Conservation (phyloP, 2,329 filamentous ascomycete genomes). For the Chrysoporthe cubensis region DNA sequence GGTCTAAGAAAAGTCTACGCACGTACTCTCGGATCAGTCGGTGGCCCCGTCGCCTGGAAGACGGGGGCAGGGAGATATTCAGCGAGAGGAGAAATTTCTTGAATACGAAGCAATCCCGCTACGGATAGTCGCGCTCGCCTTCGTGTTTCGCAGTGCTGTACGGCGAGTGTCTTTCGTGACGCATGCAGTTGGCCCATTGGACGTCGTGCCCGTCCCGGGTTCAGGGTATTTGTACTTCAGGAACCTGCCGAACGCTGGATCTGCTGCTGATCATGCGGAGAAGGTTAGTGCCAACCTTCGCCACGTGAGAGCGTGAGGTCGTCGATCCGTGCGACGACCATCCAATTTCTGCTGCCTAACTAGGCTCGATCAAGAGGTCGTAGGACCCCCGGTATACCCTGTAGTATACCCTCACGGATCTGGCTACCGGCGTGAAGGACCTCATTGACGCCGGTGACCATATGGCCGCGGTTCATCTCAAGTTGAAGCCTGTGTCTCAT, state of each 20-base stretch:
- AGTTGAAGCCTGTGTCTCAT: not conserved
- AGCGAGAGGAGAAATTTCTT: not conserved
- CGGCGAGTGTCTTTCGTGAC: not conserved
- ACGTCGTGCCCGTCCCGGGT: not conserved
- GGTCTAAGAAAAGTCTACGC: not conserved
- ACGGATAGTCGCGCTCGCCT: not conserved
- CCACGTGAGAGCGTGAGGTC: not conserved
- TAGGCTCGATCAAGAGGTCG: not conserved
- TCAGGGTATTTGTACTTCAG: not conserved
- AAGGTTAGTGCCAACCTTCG: slow-evolving; percentile 4
- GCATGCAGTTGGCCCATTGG: not conserved
- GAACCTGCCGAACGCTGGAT: not conserved
- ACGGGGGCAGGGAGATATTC: not conserved
- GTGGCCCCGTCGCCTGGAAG: not conserved
- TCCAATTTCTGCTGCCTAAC: not conserved
- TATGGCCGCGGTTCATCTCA: slow-evolving; percentile 1
- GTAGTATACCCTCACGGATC: not conserved
- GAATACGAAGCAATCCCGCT: slow-evolving; percentile 1
- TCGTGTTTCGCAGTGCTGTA: not conserved
- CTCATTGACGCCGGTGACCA: too few relatives aligned
- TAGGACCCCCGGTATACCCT: not conserved
- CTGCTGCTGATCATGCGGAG: slow-evolving; percentile 4
- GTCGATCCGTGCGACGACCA: not conserved
- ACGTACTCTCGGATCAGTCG: not conserved
- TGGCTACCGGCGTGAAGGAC: not conserved